Evolutionary conservation across 2,329 filamentous ascomycete species (phyloP).

Genomic region (Aspergillus sp.): DNA sequence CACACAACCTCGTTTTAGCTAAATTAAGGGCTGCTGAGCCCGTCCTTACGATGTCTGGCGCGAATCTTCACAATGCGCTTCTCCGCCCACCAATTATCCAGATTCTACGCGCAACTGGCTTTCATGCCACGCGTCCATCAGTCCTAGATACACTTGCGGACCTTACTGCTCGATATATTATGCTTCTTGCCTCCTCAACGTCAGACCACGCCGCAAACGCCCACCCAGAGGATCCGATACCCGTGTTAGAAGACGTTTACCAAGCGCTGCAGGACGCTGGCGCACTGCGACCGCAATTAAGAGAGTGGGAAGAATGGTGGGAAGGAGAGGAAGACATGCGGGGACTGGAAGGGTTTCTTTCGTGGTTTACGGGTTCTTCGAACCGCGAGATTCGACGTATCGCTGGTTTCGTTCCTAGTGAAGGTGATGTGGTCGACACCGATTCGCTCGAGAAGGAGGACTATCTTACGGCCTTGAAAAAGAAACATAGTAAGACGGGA

Average conservation of each 20-base stretch:
- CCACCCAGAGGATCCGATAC: conserved; percentile 61
- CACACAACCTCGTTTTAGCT: not conserved
- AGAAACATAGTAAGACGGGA: conserved; percentile 86
- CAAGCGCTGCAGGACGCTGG: conserved; percentile 82
- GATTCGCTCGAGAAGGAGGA: conserved; percentile 63
- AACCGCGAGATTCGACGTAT: conserved; percentile 81
- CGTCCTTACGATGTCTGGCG: conserved; percentile 43
- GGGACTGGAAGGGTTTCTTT: conserved; percentile 74
- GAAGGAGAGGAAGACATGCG: conserved; percentile 71
- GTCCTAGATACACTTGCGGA: conserved; percentile 88
- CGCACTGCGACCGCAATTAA: conserved; percentile 67
- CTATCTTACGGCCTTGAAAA: conserved; percentile 76
- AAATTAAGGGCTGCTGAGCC: not conserved
- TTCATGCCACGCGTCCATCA: conserved; percentile 75
- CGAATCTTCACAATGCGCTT: conserved; percentile 69
- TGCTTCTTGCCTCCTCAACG: conserved; percentile 70
- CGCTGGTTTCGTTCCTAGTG: conserved; percentile 66
- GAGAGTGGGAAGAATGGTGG: conserved; percentile 68
- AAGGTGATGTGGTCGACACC: conserved; percentile 51
- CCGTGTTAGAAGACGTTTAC: conserved; percentile 74
- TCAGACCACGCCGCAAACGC: conserved; percentile 70
- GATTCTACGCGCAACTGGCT: conserved; percentile 87
- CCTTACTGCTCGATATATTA: conserved; percentile 77
- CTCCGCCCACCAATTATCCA: conserved; percentile 85
- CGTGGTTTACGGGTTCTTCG: conserved; percentile 72